Evolutionary conservation across 176 grass and related monocot genomes (phyloP), one percentile per base, ranked within the genome.

Genomic region (Raddia distichophylla): DNA sequence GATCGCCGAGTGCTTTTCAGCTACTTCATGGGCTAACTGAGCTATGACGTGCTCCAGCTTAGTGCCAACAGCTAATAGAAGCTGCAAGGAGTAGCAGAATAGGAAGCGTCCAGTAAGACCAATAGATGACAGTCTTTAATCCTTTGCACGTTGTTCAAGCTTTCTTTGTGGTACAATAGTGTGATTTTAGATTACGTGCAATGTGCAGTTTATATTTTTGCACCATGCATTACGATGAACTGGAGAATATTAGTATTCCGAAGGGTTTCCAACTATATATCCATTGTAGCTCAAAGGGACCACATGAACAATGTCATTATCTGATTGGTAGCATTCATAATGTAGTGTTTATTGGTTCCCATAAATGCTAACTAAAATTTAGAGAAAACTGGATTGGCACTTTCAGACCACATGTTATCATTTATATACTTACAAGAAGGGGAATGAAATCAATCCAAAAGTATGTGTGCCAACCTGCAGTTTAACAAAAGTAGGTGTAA

Each of bases 391-490:
- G 8, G 33, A 58, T 16, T 16, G 10, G 19, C 9, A 60, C 60
- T 7, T 60, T 33, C 61, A 60, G 46, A 47, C 8, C 60, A 10
- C 34, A 74, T 2, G 45, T 62, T 27, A 55, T 37, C 35, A 53
- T 55, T 7, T n/a, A 63, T 64, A 37, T 59, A 93, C 96, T 93
- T 91, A 99, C 93, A 67, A 99, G 32, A 33, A 99, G 80, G 42
- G 96, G 96, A 93, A 95, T 5, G 75, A 95, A 99, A 59, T 93
- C 75, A 27, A 99, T 93, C 96, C 96, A 99, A 89, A 94, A 99
- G 86, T 99, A 99, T 19, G 74, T 83, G 80, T 99, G 93, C 96
- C 96, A 99, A 60, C 96, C 96, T 99, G 89, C 89, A 93, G 10
- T 47, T 76, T 69, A 61, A 82, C 34, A 45, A 67, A 73, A 77